phyloP scores from a whole-genome alignment of 139 green algal species.

The Nannochloris sp. region DNA sequence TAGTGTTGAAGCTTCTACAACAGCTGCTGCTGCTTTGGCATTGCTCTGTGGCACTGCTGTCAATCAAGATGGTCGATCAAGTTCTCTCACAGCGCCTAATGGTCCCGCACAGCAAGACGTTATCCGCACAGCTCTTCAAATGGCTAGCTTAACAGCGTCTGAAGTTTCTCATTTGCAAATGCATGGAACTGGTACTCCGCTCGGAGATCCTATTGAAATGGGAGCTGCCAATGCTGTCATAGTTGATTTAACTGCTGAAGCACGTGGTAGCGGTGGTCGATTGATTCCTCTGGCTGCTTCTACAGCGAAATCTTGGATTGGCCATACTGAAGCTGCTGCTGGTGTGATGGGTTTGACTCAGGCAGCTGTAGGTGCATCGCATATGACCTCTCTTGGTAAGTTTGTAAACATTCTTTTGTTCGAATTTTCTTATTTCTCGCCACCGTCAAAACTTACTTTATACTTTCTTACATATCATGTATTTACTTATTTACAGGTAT shows the following conservation, averaged over 20 bases:
- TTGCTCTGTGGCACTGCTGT: constrained; percentile 23
- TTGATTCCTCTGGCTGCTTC: constrained; percentile 16
- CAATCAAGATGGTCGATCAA: constrained; percentile 48
- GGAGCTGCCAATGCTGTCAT: constrained; percentile 33
- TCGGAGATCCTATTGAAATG: constrained; percentile 76
- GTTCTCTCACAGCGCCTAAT: constrained; percentile 44
- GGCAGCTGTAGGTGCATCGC: constrained; percentile 12
- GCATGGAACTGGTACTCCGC: constrained; percentile 67
- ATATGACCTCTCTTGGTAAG: constrained; percentile 7
- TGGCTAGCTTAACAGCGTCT: constrained; percentile 14
- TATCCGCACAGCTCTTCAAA: constrained; percentile 42
- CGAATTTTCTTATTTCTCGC: neutral
- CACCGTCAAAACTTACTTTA: too few relatives aligned
- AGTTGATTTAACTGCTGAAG: constrained; percentile 25
- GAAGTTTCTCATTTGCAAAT: constrained; percentile 50
- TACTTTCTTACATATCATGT: neutral
- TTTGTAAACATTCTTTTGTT: neutral
- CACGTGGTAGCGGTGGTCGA: too few relatives aligned
- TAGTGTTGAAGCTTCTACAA: neutral
- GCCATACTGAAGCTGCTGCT: constrained; percentile 76
- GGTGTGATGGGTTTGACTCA: constrained; percentile 52
- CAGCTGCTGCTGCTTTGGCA: neutral
- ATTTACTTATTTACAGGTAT: constrained; percentile 19
- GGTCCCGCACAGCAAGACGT: constrained; percentile 44
- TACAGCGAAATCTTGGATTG: constrained; percentile 55